Evolutionary conservation across 1,139 yeast genomes (phyloP), one percentile per base, ranked within the genome.

Genomic region (Sugiyamaella paludigena): DNA sequence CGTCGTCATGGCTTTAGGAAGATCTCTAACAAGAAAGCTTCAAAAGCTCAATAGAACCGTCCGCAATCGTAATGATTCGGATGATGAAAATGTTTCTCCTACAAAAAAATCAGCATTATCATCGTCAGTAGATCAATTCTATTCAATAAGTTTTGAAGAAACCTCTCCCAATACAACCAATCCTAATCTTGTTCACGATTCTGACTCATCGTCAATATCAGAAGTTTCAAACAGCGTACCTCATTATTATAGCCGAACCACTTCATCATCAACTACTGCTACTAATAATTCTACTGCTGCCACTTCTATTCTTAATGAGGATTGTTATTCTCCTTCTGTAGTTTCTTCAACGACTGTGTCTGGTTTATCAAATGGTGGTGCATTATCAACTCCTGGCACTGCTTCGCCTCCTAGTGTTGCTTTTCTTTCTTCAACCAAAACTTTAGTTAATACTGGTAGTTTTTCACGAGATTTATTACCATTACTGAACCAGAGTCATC

Each of bases 111-210:
- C 45, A 4, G 8, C 28, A 15, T 9, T 24, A 33, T 30, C 35
- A 45, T 35, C 38, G 7, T 12, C 12, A 12, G 16, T 43, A n/a
- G 62, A 62, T 49, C 57, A 58, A 48, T 64, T 64, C 45, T 54
- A 50, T 40, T 62, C 66, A 12, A 56, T 64, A 9, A 49, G 55
- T 27, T 58, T 59, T 29, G 63, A 59, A 38, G 57, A 58, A 41
- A 57, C 59, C 7, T 45, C 56, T 19, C 40, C 26, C 7, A 38
- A 30, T 13, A 28, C 43, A 13, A 36, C 39, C 1, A 35, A 41
- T 11, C 47, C 44, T n/a, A 41, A 41, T 26, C 13, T 34, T 6
- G n/a, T 11, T 24, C 32, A 29, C 11, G 37, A 35, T 16, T 34
- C 47, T 7, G 45, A 34, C 29, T 30, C 48, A 13, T 33, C 35